Evolutionary conservation across 2,329 filamentous ascomycete species (phyloP).

Genomic region (Dactylonectria macrodidyma): DNA sequence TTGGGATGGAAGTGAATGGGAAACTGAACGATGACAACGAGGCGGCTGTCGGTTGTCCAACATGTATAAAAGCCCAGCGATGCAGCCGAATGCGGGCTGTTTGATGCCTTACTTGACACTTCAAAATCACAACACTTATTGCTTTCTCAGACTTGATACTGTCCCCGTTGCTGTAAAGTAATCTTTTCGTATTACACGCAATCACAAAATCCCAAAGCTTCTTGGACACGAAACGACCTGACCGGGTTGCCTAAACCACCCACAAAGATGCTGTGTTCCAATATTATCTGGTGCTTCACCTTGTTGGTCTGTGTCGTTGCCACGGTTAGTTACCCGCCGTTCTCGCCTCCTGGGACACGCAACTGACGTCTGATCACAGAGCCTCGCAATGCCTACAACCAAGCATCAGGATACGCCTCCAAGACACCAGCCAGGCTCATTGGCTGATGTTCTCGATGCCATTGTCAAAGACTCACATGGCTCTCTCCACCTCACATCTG

Average conservation of each 20-base stretch:
- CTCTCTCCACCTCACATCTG: constrained; percentile 1
- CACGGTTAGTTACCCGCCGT: neutral
- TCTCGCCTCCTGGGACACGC: neutral
- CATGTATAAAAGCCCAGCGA: neutral
- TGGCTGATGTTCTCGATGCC: constrained; percentile 12
- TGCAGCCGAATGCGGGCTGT: neutral
- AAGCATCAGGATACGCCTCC: neutral
- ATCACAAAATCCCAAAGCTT: neutral
- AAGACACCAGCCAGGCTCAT: constrained; percentile 5
- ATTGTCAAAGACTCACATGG: constrained; percentile 25
- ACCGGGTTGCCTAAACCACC: neutral
- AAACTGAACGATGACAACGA: neutral
- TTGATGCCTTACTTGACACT: no score
- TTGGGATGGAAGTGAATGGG: neutral
- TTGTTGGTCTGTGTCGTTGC: neutral
- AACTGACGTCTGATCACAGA: neutral
- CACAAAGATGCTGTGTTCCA: neutral
- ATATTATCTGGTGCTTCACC: neutral
- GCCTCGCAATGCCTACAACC: neutral
- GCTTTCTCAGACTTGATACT: neutral
- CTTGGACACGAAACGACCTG: neutral
- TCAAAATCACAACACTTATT: no score
- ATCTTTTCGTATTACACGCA: neutral
- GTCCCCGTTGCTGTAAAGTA: neutral
- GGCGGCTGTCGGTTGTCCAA: neutral